Evolutionary conservation across 116 monocot genomes (phyloP).

Genomic region (Papilionanthe hybrid): DNA sequence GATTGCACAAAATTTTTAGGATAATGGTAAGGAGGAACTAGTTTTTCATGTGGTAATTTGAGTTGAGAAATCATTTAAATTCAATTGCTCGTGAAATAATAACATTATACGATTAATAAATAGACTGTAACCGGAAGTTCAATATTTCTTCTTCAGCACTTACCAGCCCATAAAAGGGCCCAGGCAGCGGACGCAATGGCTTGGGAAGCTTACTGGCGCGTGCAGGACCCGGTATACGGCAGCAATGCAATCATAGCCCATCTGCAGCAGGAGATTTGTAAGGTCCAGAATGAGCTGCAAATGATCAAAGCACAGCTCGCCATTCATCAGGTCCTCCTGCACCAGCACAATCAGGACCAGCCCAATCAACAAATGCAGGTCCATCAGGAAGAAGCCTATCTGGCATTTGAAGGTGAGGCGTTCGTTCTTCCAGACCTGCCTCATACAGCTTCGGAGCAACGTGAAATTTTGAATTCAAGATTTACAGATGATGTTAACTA

Average conservation of each 20-base stretch:
- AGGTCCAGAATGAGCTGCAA: conserved; percentile 36
- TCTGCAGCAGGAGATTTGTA: conserved; percentile 34
- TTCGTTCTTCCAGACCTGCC: background rate
- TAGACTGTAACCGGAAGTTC: no score
- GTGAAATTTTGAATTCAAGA: no score
- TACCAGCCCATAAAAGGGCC: conserved; percentile 17
- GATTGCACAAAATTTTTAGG: no score
- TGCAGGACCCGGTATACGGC: conserved; percentile 60
- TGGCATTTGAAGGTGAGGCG: background rate
- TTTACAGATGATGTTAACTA: no score
- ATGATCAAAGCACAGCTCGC: conserved; percentile 48
- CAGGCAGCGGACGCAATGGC: conserved; percentile 49
- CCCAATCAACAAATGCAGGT: background rate
- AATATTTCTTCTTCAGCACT: conserved; percentile 7
- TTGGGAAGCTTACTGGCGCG: conserved; percentile 47
- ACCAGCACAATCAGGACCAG: background rate
- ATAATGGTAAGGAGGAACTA: no score
- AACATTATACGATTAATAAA: no score
- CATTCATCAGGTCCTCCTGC: background rate
- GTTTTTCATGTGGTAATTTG: no score
- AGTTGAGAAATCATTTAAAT: no score
- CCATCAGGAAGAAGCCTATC: background rate
- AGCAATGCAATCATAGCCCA: conserved; percentile 29
- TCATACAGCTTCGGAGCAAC: background rate
- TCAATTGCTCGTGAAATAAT: no score